These are phyloP conservation scores for Turritis glabra DNA, from an alignment of 345 rosid genomes.

Conservation along the genomic window DNA sequence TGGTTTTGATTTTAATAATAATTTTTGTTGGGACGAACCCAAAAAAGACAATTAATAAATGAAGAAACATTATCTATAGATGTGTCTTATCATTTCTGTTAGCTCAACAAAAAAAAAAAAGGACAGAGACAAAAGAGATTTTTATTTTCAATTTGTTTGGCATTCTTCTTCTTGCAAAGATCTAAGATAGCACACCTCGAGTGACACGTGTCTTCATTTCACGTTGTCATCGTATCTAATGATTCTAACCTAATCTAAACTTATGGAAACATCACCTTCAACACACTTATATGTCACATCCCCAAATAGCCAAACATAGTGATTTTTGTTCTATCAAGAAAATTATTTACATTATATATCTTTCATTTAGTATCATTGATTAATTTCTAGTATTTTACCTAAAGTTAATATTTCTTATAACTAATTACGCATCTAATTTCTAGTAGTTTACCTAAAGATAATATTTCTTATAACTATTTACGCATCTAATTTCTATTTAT, in stretches of 20 bases:
- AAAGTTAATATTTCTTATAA: no score
- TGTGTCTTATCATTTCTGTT: conserved; percentile 20
- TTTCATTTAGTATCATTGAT: no score
- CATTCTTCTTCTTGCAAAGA: conserved; percentile 6
- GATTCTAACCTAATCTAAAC: background rate
- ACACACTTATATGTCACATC: conserved; percentile 1
- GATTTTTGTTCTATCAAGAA: no score
- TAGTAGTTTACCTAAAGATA: no score
- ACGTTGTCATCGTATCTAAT: background rate
- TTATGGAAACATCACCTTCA: background rate
- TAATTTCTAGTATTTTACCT: no score
- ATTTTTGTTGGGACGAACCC: background rate
- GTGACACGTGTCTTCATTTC: background rate
- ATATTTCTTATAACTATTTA: no score
- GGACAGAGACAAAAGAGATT: background rate
- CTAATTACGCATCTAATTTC: no score
- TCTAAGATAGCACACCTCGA: background rate
- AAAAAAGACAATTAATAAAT: background rate
- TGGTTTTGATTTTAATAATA: background rate
- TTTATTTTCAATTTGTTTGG: background rate
- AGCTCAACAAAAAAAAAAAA: background rate
- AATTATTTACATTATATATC: no score
- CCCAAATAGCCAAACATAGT: background rate
- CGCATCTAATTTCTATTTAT: no score
- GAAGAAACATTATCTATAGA: conserved; percentile 4